phyloP scores from a whole-genome alignment of 495 filamentous ascomycete genomes.

The Penicillium daleae region DNA sequence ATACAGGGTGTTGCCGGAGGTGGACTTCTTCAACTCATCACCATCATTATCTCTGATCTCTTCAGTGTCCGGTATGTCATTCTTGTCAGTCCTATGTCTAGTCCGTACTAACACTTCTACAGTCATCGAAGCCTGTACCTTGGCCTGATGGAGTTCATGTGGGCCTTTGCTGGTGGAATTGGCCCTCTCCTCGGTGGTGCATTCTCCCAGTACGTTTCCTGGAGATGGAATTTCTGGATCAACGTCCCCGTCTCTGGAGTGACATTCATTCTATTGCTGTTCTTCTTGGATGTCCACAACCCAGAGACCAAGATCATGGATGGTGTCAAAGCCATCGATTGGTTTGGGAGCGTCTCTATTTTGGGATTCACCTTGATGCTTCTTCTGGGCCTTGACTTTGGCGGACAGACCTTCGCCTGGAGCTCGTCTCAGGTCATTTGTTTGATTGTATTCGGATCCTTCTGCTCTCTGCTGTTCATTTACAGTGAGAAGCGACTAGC shows the following conservation, averaged over 20 bases:
- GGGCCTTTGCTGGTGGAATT: constrained; percentile 59
- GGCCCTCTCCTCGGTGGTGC: constrained; percentile 73
- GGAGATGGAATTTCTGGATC: constrained; percentile 76
- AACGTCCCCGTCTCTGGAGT: constrained; percentile 65
- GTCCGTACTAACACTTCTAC: constrained; percentile 3
- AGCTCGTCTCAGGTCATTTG: constrained; percentile 73
- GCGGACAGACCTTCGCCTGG: constrained; percentile 76
- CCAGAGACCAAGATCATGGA: constrained; percentile 57
- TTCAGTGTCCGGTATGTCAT: constrained; percentile 57
- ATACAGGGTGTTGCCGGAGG: constrained; percentile 53
- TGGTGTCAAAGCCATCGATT: constrained; percentile 78
- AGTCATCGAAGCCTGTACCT: constrained; percentile 57
- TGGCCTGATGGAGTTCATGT: constrained; percentile 58
- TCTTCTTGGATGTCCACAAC: constrained; percentile 64
- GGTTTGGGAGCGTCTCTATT: constrained; percentile 70
- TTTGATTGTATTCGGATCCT: constrained; percentile 71
- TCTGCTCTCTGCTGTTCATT: constrained; percentile 66
- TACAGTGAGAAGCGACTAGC: constrained; percentile 72
- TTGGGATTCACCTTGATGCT: constrained; percentile 76
- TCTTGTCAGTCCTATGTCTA: neutral
- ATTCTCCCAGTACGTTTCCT: constrained; percentile 63
- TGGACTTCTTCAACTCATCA: constrained; percentile 55
- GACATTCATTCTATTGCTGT: constrained; percentile 59
- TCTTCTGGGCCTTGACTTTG: constrained; percentile 75
- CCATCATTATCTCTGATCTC: constrained; percentile 60